Conservation (phyloP, 2,329 filamentous ascomycete genomes). For the Cyclaneusma minus region DNA sequence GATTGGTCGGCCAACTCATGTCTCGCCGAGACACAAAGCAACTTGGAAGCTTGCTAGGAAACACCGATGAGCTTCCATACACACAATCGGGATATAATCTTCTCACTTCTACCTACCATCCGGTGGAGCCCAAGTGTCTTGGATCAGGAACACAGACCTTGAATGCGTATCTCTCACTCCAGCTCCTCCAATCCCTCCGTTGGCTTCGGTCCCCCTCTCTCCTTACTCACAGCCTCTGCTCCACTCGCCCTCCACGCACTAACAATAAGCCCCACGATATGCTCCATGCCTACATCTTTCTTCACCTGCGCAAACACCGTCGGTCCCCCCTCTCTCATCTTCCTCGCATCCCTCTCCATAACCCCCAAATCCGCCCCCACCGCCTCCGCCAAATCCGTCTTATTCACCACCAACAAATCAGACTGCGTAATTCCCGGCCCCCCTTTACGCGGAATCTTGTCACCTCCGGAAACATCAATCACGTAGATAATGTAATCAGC, state of each 20-base stretch:
- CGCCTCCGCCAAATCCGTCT: constrained; percentile 83
- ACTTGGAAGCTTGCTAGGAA: no score
- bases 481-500: constrained; percentile 98
- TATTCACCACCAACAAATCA: constrained; percentile 88
- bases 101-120: no score
- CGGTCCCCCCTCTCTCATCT: constrained; percentile 90
- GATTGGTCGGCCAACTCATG: no score
- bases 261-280: constrained; percentile 76
- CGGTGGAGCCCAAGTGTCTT: no score
- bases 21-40: no score
- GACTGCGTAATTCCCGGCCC: constrained; percentile 95
- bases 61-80: no score
- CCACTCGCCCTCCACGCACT: constrained; percentile 90
- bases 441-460: constrained; percentile 93
- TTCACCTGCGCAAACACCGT: constrained; percentile 98
- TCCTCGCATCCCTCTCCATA: constrained; percentile 88
- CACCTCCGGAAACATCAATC: constrained; percentile 89
- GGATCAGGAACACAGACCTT: no score
- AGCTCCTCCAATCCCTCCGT: constrained; percentile 39
- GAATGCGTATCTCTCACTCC: no score
- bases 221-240: constrained; percentile 44
- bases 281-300: constrained; percentile 67
- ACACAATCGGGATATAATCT: no score
- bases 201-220: constrained; percentile 38
- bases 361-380: constrained; percentile 82